Evolutionary conservation across 352 stramenopile genomes (phyloP).

Genomic region (Globisporangium nunn): DNA sequence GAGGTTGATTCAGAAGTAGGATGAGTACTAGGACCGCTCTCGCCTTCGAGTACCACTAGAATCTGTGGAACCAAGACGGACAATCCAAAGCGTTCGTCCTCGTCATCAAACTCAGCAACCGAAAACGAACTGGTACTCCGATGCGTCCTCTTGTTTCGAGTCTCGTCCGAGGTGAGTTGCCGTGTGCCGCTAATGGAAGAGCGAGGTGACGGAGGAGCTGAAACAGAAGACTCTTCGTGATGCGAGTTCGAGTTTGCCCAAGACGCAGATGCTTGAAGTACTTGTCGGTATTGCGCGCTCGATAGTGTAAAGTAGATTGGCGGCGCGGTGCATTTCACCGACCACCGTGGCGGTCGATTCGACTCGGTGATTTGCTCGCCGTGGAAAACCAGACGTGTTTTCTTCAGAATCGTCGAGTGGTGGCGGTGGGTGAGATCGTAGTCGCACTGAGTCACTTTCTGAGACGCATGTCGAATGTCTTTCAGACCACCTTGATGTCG

Average conservation of each 20-base stretch:
- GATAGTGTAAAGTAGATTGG: slow-evolving; percentile 70
- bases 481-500: slow-evolving; percentile 13
- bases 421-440: slow-evolving; percentile 37
- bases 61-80: slow-evolving; percentile 65
- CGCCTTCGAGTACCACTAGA: slow-evolving; percentile 52
- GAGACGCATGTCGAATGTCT: slow-evolving; percentile 6
- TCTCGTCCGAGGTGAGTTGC: neutral
- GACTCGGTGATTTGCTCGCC: slow-evolving; percentile 41
- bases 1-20: neutral
- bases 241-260: slow-evolving; percentile 30
- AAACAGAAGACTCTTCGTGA: neutral
- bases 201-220: neutral
- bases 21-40: slow-evolving; percentile 4
- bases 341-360: slow-evolving; percentile 41
- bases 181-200: neutral
- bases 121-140: slow-evolving; percentile 13
- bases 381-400: slow-evolving; percentile 52
- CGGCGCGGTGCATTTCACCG: slow-evolving; percentile 55
- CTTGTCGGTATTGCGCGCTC: slow-evolving; percentile 57
- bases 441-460: slow-evolving; percentile 16
- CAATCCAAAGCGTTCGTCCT: slow-evolving; percentile 56
- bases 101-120: slow-evolving; percentile 33
- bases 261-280: slow-evolving; percentile 48
- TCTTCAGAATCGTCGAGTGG: slow-evolving; percentile 51
- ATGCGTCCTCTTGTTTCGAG: neutral